Conservation (phyloP, 768 basidiomycete species). For the Russula olivacea region DNA sequence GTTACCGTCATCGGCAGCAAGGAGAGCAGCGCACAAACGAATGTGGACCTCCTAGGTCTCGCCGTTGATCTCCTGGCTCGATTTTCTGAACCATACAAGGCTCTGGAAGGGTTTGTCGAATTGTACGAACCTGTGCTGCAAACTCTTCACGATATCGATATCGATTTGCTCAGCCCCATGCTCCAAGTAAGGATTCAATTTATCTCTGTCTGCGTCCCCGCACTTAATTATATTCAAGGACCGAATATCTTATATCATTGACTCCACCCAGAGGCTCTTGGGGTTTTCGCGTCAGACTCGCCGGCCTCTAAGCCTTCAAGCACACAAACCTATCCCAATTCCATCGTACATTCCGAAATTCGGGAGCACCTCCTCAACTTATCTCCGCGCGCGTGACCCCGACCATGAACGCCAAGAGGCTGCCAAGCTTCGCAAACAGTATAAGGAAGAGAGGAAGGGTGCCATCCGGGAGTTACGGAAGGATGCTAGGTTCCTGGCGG, state of each 20-base stretch:
- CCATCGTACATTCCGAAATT: constrained; percentile 92
- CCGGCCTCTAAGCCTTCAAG: constrained; percentile 75
- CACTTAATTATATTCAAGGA: constrained; percentile 6
- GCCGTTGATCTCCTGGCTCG: constrained; percentile 57
- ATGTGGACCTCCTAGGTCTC: constrained; percentile 63
- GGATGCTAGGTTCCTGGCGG: constrained; percentile 89
- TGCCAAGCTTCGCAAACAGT: constrained; percentile 76
- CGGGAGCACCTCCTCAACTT: constrained; percentile 67
- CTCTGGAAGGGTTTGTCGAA: constrained; percentile 79
- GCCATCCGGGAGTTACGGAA: constrained; percentile 95
- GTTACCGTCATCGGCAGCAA: constrained; percentile 36
- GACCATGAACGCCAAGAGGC: constrained; percentile 87
- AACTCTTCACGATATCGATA: constrained; percentile 51
- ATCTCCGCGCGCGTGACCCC: constrained; percentile 78
- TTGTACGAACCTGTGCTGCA: constrained; percentile 63
- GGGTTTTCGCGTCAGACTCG: constrained; percentile 70
- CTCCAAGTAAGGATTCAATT: constrained; percentile 46
- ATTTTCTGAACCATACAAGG: constrained; percentile 72
- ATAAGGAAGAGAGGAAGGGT: constrained; percentile 95
- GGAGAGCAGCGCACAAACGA: constrained; percentile 51
- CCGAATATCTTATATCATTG: constrained; percentile 10
- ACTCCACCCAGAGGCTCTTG: constrained; percentile 46
- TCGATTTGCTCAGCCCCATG: constrained; percentile 40
- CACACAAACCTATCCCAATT: constrained; percentile 95
- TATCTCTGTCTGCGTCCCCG: not conserved